Evolutionary conservation across 768 basidiomycete genomes (phyloP), one percentile per base, ranked within the genome.

Genomic region (Naganishia antarctica): DNA sequence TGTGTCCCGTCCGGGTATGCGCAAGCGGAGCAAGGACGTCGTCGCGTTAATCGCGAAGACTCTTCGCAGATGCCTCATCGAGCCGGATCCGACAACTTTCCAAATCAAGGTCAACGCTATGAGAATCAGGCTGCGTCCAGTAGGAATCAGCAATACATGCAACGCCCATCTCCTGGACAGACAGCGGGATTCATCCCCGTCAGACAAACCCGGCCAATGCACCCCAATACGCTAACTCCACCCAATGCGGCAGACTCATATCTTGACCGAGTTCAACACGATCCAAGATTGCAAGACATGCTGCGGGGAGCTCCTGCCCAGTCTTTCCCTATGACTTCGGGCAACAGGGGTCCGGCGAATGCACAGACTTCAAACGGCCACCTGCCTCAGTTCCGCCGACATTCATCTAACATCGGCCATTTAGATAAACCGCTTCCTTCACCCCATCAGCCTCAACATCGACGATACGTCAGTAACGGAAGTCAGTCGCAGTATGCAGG

Each of bases 181-280:
- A 29, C 11, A 12, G 18, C 31, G 11, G 31, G 46, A 2, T 40
- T 48, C 8, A 43, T 40, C 8, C 47, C 43, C 16, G 18, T 47
- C 2, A 45, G 43, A n/a, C 60, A 40, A 18, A 43, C 45, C 4
- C 60, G 49, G 1, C 45, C 58, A 2, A 40, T 34, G 32, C 64
- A 47, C 16, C 58, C 64, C 5, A 26, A 50, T 37, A 37, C 41
- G 23, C 32, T 60, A 28, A 34, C 41, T 18, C 37, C 46, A 15
- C 37, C 26, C 40, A 51, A 71, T 28, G 65, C 73, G 1, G 76
- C 74, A 4, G 73, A 75, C 21, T 70, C 70, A 1, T 76, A 74
- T 43, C 69, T 77, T 83, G 48, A 91, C 73, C 2, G 89, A 87
- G 72, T 91, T 85, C 51, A 92, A 81, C 88, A 92, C 87, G 70